Base-by-base conservation (phyloP, 768 basidiomycete species). In the Coprinellus micaceus region DNA sequence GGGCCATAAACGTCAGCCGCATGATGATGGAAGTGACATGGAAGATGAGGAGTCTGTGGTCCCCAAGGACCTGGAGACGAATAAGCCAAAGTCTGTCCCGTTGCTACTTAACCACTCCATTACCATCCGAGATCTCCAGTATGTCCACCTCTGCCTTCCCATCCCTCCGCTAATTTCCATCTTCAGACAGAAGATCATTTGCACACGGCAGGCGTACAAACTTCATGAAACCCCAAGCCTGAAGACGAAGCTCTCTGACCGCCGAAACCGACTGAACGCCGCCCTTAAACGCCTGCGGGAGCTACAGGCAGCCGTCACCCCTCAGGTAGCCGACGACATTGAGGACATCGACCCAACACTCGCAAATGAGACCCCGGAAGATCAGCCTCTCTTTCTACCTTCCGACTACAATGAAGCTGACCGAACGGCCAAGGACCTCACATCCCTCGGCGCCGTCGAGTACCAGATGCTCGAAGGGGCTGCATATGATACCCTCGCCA, bases 391-490 rank as follows among this genome's bases (percentile, higher is more conserved):
- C 4, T 37, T 7, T 11, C 4, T 37, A 17, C 50, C 50, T 5
- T 29, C 50, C 15, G 50, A 51, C 22, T 51, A 28, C 50, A 30
- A 17, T 2, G 21, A 21, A 0, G 13, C 36, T 2, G 28, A 57
- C 3, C 57, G 39, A 10, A 15, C n/a, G 0, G 13, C 43, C 11
- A 54, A 50, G 3, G 17, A 56, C 4, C 49, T 66, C 1, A 29
- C 17, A 0, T 6, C 1, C 2, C 46, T 65, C n/a, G 62, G 40
- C 1, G 39, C 39, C 12, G n/a, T 50, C 13, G 62, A 67, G 33
- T 25, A 29, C 13, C n/a, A 54, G 0, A 50, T 66, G 0, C 59
- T 51, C 0, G 54, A 64, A 19, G 65, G 65, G 9, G 50, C 43
- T 2, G 56, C 59, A 0, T 66, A 39, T 49, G 65, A 66, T 49